These are phyloP conservation scores for Scenedesmus sp. DNA, from an alignment of 163 green algal genomes.

Conservation along the genomic window DNA sequence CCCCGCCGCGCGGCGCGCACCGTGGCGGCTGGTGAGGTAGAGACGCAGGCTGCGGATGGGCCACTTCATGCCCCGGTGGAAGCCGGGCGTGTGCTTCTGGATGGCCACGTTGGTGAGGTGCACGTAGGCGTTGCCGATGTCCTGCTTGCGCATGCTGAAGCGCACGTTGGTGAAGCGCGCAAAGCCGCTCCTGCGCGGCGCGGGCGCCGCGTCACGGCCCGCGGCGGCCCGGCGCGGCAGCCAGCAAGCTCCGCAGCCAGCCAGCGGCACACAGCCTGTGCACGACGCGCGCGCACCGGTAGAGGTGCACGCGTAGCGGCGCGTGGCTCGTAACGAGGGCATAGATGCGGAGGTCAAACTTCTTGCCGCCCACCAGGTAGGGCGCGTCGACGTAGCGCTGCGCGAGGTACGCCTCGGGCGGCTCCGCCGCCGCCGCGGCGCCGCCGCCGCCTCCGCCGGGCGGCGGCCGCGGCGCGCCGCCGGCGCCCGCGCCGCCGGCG, in stretches of 20 bases:
- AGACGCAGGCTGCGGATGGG: slow-evolving; percentile 72
- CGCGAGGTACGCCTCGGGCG: slow-evolving; percentile 68
- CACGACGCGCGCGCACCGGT: slow-evolving; percentile 53
- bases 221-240: background rate
- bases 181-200: slow-evolving; percentile 68
- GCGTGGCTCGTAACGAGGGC: slow-evolving; percentile 73
- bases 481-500: no score
- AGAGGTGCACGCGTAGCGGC: slow-evolving; percentile 78
- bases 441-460: no score
- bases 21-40: slow-evolving; percentile 72
- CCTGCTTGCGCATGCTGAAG: slow-evolving; percentile 74
- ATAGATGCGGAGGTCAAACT: slow-evolving; percentile 89
- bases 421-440: slow-evolving; percentile 52
- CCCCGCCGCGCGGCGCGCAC: no score
- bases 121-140: slow-evolving; percentile 84
- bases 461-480: slow-evolving; percentile 54
- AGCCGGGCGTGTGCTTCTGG: slow-evolving; percentile 80
- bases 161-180: slow-evolving; percentile 77
- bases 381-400: slow-evolving; percentile 74
- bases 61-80: slow-evolving; percentile 78
- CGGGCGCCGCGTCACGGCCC: no score
- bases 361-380: slow-evolving; percentile 77
- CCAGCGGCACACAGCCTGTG: background rate
- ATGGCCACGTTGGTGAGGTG: slow-evolving; percentile 92
- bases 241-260: background rate